Percentiles rank a stretch among this genome's conserved stretches.
Evolutionary conservation across 441 rosid species (phyloP).

Genomic region (Populus hybrid): DNA sequence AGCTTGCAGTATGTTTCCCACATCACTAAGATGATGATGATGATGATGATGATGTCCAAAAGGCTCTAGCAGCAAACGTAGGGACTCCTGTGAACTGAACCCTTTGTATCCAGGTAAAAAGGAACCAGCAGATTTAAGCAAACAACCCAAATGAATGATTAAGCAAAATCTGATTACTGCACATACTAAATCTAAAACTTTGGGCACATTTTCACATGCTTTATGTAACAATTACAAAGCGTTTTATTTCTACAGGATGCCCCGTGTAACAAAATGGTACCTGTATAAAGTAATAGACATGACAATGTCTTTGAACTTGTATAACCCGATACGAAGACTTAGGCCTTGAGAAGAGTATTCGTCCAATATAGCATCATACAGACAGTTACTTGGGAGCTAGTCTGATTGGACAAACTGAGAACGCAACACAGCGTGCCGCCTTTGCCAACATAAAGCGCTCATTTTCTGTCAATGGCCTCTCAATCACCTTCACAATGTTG

Average conservation of each 20-base stretch:
- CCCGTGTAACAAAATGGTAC: not conserved
- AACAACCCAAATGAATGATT: no score
- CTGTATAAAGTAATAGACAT: not conserved
- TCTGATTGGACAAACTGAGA: slow-evolving; percentile 84
- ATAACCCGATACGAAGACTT: not conserved
- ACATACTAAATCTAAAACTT: no score
- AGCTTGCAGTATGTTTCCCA: no score
- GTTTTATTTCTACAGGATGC: not conserved
- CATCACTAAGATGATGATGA: no score
- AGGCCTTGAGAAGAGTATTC: not conserved
- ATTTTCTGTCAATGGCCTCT: slow-evolving; percentile 84
- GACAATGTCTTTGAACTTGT: not conserved
- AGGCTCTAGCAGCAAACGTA: no score
- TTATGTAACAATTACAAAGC: not conserved
- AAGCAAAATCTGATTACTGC: no score
- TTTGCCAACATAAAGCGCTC: slow-evolving; percentile 91
- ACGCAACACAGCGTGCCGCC: slow-evolving; percentile 90
- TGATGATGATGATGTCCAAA: no score
- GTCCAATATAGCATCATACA: not conserved
- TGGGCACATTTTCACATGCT: not conserved
- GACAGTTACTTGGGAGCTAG: slow-evolving; percentile 58
- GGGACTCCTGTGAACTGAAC: no score
- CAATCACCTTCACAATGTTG: slow-evolving; percentile 81
- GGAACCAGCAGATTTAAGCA: no score
- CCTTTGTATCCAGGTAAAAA: no score